These are phyloP conservation scores for Cercospora citrullina DNA, from an alignment of 2,329 filamentous ascomycete species.

Conservation along the genomic window DNA sequence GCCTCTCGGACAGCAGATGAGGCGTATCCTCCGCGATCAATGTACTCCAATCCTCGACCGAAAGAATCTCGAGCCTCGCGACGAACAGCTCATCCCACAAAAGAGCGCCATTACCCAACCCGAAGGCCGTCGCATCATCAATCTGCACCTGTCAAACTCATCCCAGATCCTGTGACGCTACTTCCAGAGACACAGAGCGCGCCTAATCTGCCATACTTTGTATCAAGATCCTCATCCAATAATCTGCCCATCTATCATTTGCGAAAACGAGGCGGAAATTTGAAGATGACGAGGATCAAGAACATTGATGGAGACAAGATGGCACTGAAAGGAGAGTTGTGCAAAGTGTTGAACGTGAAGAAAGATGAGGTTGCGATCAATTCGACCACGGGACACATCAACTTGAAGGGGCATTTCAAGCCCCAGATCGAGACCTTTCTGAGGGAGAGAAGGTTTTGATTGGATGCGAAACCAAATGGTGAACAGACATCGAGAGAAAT, in stretches of 20 bases:
- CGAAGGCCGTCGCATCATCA: constrained; percentile 32
- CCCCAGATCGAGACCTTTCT: constrained; percentile 39
- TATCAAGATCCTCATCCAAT: constrained; percentile 68
- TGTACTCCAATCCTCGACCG: constrained; percentile 39
- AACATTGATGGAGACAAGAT: constrained; percentile 73
- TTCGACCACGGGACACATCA: constrained; percentile 68
- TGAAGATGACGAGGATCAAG: constrained; percentile 71
- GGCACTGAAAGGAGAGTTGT: constrained; percentile 64
- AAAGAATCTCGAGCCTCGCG: constrained; percentile 40
- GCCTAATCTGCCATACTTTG: constrained; percentile 63
- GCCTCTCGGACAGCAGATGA: constrained; percentile 38
- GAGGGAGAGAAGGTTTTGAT: constrained; percentile 40
- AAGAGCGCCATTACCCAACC: constrained; percentile 39
- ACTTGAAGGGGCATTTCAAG: constrained; percentile 57
- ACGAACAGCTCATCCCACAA: constrained; percentile 37
- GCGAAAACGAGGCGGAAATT: constrained; percentile 72
- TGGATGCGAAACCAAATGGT: background rate
- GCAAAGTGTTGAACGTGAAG: constrained; percentile 50
- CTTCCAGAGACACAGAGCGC: constrained; percentile 38
- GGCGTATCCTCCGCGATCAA: constrained; percentile 36
- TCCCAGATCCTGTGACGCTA: constrained; percentile 29
- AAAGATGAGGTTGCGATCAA: constrained; percentile 59
- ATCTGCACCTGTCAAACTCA: constrained; percentile 26
- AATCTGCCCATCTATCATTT: constrained; percentile 77
- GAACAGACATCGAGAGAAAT: background rate